These are phyloP conservation scores for Cladosporium cucumerinum DNA, from an alignment of 2,329 filamentous ascomycete genomes.

Conservation along the genomic window DNA sequence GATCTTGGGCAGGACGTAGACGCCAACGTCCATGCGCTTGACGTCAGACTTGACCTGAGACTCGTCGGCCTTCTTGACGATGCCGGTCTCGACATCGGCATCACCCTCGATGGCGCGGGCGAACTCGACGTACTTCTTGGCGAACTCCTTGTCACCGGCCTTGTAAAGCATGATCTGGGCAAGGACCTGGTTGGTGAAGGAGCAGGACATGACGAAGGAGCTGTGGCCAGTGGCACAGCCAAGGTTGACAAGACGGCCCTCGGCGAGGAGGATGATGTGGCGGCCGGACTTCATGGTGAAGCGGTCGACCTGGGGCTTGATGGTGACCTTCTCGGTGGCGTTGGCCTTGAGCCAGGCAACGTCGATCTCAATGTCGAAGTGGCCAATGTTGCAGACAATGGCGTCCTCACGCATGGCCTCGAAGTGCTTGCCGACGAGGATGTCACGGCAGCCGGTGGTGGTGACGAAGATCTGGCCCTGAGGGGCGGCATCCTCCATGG, in stretches of 20 bases:
- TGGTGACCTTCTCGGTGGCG: slow-evolving; percentile 89
- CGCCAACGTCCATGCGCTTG: slow-evolving; percentile 78
- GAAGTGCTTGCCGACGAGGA: slow-evolving; percentile 88
- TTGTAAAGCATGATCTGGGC: slow-evolving; percentile 99
- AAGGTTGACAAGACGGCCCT: slow-evolving; percentile 98
- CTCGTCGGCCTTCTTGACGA: slow-evolving; percentile 31
- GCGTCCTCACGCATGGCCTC: slow-evolving; percentile 94
- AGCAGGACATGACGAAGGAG: slow-evolving; percentile 99
- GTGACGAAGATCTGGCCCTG: slow-evolving; percentile 97
- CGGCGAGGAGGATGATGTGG: slow-evolving; percentile 97
- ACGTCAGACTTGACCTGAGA: slow-evolving; percentile 59
- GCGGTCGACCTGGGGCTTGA: slow-evolving; percentile 99
- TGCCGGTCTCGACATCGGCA: slow-evolving; percentile 25
- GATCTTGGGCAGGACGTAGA: slow-evolving; percentile 98
- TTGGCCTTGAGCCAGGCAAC: slow-evolving; percentile 99
- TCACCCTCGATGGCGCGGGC: slow-evolving; percentile 49
- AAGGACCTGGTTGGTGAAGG: slow-evolving; percentile 99
- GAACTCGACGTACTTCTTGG: slow-evolving; percentile 94
- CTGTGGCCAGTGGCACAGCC: slow-evolving; percentile 99
- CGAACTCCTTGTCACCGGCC: slow-evolving; percentile 79
- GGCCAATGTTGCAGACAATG: slow-evolving; percentile 99
- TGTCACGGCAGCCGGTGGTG: slow-evolving; percentile 98
- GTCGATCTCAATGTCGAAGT: slow-evolving; percentile 99
- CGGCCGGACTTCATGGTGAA: slow-evolving; percentile 90
- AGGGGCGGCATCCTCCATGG: slow-evolving; percentile 93